Conservation (phyloP, 2,329 filamentous ascomycete genomes). For the Diaporthe ilicicola region DNA sequence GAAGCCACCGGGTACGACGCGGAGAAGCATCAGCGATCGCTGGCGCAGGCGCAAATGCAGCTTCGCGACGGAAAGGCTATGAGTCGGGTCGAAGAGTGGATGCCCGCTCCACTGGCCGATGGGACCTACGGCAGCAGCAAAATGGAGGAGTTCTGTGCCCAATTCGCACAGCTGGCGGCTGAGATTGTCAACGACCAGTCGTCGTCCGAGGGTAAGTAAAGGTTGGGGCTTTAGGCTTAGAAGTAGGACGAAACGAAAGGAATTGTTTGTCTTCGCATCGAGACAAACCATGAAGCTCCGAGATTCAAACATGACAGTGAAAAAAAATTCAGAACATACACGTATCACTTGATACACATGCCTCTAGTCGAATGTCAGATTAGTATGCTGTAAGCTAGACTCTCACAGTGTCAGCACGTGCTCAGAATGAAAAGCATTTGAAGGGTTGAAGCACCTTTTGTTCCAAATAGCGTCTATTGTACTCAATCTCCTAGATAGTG, state of each 20-base stretch:
- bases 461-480: constrained; percentile 33
- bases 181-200: background rate
- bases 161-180: constrained; percentile 21
- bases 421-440: constrained; percentile 35
- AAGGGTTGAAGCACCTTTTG: constrained; percentile 46
- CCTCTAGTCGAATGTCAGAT: background rate
- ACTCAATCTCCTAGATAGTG: background rate
- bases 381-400: constrained; percentile 26
- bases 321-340: background rate
- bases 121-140: background rate
- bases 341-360: background rate
- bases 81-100: background rate
- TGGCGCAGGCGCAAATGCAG: background rate
- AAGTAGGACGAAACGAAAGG: background rate
- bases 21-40: background rate
- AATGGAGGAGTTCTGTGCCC: background rate
- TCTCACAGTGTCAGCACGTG: constrained; percentile 43
- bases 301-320: background rate
- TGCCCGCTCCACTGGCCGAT: background rate
- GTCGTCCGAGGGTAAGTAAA: background rate
- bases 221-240: background rate
- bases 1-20: background rate
- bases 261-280: background rate
- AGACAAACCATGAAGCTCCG: background rate
- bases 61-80: background rate